These are phyloP conservation scores for Dillenia turbinata DNA, from an alignment of 164 flowering plant genomes.

Conservation along the genomic window DNA sequence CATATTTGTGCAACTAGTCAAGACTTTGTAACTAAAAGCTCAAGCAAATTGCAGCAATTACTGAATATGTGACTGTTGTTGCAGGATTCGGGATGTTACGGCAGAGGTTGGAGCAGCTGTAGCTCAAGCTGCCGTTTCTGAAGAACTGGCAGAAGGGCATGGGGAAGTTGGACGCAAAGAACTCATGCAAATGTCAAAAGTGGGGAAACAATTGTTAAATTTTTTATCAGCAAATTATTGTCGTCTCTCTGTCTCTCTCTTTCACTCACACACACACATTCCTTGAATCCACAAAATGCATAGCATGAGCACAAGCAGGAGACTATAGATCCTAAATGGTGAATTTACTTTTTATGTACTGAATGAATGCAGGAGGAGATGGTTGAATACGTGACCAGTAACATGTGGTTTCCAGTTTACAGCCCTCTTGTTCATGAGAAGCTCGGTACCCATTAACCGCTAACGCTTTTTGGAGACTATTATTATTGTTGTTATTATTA, in stretches of 20 bases:
- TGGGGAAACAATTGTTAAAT: constrained; percentile 12
- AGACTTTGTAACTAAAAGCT: no score
- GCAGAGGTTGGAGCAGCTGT: constrained; percentile 97
- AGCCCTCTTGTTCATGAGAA: constrained; percentile 9
- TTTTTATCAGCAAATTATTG: background rate
- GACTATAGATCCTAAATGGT: no score
- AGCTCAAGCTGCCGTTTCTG: constrained; percentile 72
- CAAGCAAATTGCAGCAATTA: no score
- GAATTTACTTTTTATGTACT: background rate
- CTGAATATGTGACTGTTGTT: background rate
- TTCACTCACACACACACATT: no score
- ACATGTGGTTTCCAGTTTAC: constrained; percentile 96
- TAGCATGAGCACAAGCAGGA: no score
- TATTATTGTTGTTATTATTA: constrained; percentile 7
- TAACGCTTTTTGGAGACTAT: no score
- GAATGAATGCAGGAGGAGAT: constrained; percentile 67
- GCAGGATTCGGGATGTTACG: constrained; percentile 85
- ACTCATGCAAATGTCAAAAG: constrained; percentile 80
- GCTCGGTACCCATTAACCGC: no score
- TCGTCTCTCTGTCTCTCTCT: background rate
- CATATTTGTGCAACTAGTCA: no score
- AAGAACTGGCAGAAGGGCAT: constrained; percentile 83
- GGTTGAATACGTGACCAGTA: constrained; percentile 50
- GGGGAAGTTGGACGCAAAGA: constrained; percentile 74
- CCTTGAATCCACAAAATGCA: no score